Evolutionary conservation across 2,329 filamentous ascomycete species (phyloP).

Genomic region (Xylariales sp.): DNA sequence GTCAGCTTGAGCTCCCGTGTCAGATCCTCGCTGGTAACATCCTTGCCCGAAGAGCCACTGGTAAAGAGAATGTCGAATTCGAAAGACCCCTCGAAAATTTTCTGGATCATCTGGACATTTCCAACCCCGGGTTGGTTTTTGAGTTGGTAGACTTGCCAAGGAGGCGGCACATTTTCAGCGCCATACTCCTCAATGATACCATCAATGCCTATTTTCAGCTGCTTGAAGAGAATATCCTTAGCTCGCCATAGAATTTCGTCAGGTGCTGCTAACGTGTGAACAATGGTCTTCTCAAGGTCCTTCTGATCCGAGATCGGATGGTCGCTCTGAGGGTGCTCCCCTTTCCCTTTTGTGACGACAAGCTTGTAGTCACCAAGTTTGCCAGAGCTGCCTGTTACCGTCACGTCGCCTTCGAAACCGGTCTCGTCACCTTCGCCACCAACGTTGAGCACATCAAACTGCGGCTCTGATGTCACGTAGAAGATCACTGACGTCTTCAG

Average conservation of each 20-base stretch:
- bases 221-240: slow-evolving; percentile 59
- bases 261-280: slow-evolving; percentile 65
- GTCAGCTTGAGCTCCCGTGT: slow-evolving; percentile 64
- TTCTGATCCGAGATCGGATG: slow-evolving; percentile 66
- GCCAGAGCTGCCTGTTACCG: slow-evolving; percentile 63
- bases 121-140: slow-evolving; percentile 63
- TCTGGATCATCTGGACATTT: slow-evolving; percentile 86
- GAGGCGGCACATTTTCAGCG: slow-evolving; percentile 66
- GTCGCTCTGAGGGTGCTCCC: slow-evolving; percentile 55
- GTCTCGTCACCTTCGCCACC: slow-evolving; percentile 42
- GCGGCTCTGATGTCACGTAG: slow-evolving; percentile 76
- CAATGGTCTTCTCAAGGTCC: slow-evolving; percentile 70
- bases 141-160: slow-evolving; percentile 81
- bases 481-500: slow-evolving; percentile 77
- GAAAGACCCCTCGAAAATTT: slow-evolving; percentile 84
- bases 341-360: slow-evolving; percentile 66
- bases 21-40: slow-evolving; percentile 57
- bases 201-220: slow-evolving; percentile 47
- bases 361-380: slow-evolving; percentile 78
- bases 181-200: slow-evolving; percentile 44
- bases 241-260: slow-evolving; percentile 77
- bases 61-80: slow-evolving; percentile 93
- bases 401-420: slow-evolving; percentile 58
- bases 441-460: slow-evolving; percentile 59
- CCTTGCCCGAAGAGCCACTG: slow-evolving; percentile 62